These are phyloP conservation scores for Angomonas deanei DNA, from an alignment of 208 protist species.

Conservation along the genomic window DNA sequence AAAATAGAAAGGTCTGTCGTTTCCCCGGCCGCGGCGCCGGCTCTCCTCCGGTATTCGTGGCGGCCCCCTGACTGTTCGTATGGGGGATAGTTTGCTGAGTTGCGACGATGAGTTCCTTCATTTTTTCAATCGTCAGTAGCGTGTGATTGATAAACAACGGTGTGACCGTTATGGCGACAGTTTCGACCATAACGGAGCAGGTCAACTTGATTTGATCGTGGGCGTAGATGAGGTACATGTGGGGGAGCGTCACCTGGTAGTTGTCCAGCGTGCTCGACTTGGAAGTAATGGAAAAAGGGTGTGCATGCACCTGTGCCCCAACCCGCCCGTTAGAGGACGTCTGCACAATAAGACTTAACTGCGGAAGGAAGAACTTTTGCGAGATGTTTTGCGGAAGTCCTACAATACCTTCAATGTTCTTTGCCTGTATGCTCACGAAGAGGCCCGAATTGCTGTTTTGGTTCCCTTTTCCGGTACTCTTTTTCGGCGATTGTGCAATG, in stretches of 20 bases:
- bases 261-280: slow-evolving; percentile 21
- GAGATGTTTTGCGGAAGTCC: slow-evolving; percentile 52
- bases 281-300: slow-evolving; percentile 63
- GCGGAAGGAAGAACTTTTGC: slow-evolving; percentile 49
- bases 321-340: slow-evolving; percentile 54
- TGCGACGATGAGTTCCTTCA: slow-evolving; percentile 29
- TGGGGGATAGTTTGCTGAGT: slow-evolving; percentile 7
- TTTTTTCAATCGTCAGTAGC: slow-evolving; percentile 3
- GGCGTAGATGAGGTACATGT: slow-evolving; percentile 63
- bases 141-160: slow-evolving; percentile 77
- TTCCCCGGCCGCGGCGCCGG: not conserved
- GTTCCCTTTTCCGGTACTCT: slow-evolving; percentile 1
- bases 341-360: slow-evolving; percentile 55
- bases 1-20: slow-evolving; percentile 52
- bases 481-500: not conserved
- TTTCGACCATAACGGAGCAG: slow-evolving; percentile 54
- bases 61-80: not conserved
- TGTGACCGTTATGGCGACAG: slow-evolving; percentile 66
- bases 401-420: slow-evolving; percentile 36
- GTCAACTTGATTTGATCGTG: slow-evolving; percentile 56
- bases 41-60: not conserved
- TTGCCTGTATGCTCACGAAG: slow-evolving; percentile 45
- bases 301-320: slow-evolving; percentile 58
- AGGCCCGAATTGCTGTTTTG: slow-evolving; percentile 20
- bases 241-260: slow-evolving; percentile 59